Evolutionary conservation across 1,284 basidiomycete species (phyloP).

Genomic region (Neonothopanus nambi): DNA sequence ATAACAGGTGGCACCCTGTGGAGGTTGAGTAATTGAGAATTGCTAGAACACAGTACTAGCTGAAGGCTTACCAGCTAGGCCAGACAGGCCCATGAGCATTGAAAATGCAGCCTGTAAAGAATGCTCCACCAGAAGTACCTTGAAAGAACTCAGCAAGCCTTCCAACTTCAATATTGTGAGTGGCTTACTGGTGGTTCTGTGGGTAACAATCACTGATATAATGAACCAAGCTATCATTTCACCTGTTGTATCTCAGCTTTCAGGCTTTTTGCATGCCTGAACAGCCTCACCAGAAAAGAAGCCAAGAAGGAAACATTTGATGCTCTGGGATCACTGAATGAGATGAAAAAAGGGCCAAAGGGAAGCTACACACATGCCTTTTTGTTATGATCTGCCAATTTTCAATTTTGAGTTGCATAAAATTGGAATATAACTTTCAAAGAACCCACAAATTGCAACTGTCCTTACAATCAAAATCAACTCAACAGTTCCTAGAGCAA

Average conservation of each 20-base stretch:
- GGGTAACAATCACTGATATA: background rate
- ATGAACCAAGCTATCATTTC: background rate
- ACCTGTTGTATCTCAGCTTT: background rate
- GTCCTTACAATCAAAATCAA: constrained; percentile 25
- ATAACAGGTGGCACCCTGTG: constrained; percentile 23
- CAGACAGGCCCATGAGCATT: constrained; percentile 20
- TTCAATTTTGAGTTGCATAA: background rate
- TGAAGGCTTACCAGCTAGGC: constrained; percentile 18
- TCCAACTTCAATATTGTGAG: too few species aligned
- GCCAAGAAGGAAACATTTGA: background rate
- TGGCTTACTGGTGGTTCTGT: background rate
- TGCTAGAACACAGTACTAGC: background rate
- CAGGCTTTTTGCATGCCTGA: background rate
- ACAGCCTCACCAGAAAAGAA: background rate
- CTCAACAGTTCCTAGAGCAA: constrained; percentile 23
- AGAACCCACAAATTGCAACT: constrained; percentile 21
- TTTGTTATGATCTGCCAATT: background rate
- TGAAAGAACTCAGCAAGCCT: background rate
- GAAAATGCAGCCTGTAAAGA: constrained; percentile 23
- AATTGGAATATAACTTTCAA: background rate
- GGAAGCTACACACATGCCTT: background rate
- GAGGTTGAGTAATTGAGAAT: background rate
- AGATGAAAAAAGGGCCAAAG: background rate
- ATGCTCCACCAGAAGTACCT: background rate
- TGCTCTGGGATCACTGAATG: background rate